These are phyloP conservation scores for Buddleja alternifolia DNA, from an alignment of 257 asterid genomes.

Conservation along the genomic window DNA sequence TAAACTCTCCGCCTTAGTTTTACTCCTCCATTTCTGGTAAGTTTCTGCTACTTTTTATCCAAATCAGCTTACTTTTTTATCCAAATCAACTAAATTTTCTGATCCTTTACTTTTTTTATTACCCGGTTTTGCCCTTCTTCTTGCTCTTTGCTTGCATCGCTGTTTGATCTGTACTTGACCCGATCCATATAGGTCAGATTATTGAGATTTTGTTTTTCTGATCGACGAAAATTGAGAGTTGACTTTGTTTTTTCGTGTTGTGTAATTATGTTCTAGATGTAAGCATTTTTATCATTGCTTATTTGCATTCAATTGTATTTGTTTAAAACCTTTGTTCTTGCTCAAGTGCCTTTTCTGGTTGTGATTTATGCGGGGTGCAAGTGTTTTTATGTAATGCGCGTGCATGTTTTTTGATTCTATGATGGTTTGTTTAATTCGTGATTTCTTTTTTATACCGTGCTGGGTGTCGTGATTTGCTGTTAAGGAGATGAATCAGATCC, in stretches of 20 bases:
- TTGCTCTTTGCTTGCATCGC: not conserved
- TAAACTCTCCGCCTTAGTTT: slow-evolving; percentile 30
- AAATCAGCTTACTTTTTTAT: not conserved
- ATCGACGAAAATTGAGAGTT: slow-evolving; percentile 26
- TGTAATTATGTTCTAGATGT: not conserved
- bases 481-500: slow-evolving; percentile 5
- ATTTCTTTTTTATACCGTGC: not conserved
- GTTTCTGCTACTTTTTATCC: not conserved
- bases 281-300: not conserved
- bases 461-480: slow-evolving; percentile 8
- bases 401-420: not conserved
- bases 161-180: slow-evolving; percentile 37
- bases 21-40: slow-evolving; percentile 21
- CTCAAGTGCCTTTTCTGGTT: not conserved
- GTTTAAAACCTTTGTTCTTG: not conserved
- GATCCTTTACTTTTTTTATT: not conserved
- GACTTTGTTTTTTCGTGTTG: slow-evolving; percentile 19
- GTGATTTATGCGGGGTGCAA: not conserved
- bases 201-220: not conserved
- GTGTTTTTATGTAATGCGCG: not conserved
- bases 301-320: slow-evolving; percentile 11
- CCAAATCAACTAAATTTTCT: too few relatives aligned
- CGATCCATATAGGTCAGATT: slow-evolving; percentile 8
- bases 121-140: not conserved
- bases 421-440: not conserved